Evolutionary conservation across 2,329 filamentous ascomycete species (phyloP).

Genomic region (Aspergillus unguis): DNA sequence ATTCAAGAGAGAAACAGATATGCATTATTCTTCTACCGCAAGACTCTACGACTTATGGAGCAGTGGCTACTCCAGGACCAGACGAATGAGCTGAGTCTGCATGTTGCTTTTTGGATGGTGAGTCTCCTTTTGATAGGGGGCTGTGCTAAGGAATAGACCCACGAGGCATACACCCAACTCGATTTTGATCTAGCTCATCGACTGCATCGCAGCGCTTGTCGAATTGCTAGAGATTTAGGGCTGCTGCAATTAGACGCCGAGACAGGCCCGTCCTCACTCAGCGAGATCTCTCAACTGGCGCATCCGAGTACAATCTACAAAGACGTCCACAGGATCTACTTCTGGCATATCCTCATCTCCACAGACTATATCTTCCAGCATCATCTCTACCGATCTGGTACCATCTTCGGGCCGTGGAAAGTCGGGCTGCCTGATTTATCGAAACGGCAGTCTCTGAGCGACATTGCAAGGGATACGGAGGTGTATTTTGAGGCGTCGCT

Average conservation of each 20-base stretch:
- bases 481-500: background rate
- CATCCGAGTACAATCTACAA: background rate
- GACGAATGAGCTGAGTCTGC: background rate
- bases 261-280: background rate
- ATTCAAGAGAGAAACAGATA: background rate
- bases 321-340: background rate
- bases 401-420: background rate
- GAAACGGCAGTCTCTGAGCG: background rate
- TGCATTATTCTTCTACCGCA: background rate
- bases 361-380: background rate
- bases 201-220: background rate
- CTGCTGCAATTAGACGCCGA: background rate
- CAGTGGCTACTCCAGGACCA: background rate
- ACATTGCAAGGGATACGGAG: background rate
- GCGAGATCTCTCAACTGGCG: background rate
- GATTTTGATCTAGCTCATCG: background rate
- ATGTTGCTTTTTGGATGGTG: background rate
- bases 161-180: background rate
- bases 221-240: background rate
- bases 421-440: background rate
- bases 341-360: conserved; percentile 2
- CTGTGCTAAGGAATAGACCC: background rate
- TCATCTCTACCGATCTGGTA: background rate
- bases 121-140: background rate
- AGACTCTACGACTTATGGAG: background rate